A percentile compares a stretch with the other conserved stretches of the same genome.
These are phyloP conservation scores for Escallonia herrerae DNA, from an alignment of 129 eudicot species.

Conservation along the genomic window DNA sequence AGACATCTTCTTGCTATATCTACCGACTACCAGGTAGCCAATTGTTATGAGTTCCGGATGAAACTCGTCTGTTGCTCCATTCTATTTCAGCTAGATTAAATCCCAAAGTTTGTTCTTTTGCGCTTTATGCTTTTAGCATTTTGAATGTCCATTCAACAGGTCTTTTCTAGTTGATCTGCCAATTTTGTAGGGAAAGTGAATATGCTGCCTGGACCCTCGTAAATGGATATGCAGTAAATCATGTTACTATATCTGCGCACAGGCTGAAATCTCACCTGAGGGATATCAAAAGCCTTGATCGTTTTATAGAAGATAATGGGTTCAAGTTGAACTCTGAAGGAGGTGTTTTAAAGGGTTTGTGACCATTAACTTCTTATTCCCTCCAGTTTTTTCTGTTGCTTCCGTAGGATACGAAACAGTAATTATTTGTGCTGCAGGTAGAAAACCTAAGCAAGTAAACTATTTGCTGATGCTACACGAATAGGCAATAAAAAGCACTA, in stretches of 20 bases:
- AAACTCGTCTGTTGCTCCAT: neutral
- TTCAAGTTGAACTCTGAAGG: slow-evolving; percentile 95
- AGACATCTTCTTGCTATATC: neutral
- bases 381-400: neutral
- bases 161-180: neutral
- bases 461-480: no score
- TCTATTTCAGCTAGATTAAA: neutral
- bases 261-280: slow-evolving; percentile 57
- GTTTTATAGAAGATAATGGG: slow-evolving; percentile 65
- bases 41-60: neutral
- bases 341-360: slow-evolving; percentile 78
- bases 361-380: neutral
- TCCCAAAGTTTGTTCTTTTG: neutral
- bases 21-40: neutral
- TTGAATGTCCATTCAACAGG: neutral
- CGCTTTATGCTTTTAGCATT: neutral
- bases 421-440: no score
- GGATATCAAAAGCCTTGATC: slow-evolving; percentile 52
- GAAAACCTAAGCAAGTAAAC: no score
- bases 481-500: no score
- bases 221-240: slow-evolving; percentile 80
- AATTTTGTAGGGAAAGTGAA: slow-evolving; percentile 70
- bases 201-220: slow-evolving; percentile 99
- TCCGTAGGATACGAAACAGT: no score
- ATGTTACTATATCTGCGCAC: slow-evolving; percentile 86